phyloP scores from a whole-genome alignment of 2,329 filamentous ascomycete genomes.

The Fusarium secorum region DNA sequence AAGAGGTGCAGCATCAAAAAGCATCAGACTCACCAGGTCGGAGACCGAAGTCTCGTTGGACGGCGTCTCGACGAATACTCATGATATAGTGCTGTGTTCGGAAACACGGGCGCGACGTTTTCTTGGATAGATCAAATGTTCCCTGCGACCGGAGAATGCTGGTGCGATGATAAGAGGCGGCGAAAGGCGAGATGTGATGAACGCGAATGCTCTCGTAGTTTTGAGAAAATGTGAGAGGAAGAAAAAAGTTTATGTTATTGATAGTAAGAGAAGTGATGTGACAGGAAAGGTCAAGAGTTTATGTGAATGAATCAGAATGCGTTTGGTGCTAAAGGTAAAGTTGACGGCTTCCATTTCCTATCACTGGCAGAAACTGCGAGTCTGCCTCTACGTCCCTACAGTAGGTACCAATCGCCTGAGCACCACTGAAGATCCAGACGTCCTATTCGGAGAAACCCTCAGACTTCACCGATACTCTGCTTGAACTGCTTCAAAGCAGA shows the following conservation, averaged over 20 bases:
- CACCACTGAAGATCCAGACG: background rate
- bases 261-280: background rate
- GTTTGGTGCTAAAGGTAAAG: background rate
- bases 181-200: background rate
- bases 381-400: background rate
- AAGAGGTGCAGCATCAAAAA: background rate
- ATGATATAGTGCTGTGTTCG: background rate
- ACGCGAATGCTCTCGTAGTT: background rate
- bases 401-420: background rate
- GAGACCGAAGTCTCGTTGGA: constrained; percentile 20
- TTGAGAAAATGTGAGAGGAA: background rate
- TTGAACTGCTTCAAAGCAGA: constrained; percentile 58
- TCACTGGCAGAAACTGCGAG: constrained; percentile 4
- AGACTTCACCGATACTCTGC: constrained; percentile 40
- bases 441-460: background rate
- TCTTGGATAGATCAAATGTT: background rate
- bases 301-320: background rate
- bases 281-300: background rate
- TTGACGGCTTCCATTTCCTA: background rate
- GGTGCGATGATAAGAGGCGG: background rate
- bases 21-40: constrained; percentile 1
- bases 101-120: background rate
- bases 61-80: constrained; percentile 5
- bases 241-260: background rate
- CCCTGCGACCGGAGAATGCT: background rate